A percentile compares a stretch with the other conserved stretches of the same genome.
Evolutionary conservation across 352 stramenopile genomes (phyloP).

Genomic region (Phytophthora capsici): DNA sequence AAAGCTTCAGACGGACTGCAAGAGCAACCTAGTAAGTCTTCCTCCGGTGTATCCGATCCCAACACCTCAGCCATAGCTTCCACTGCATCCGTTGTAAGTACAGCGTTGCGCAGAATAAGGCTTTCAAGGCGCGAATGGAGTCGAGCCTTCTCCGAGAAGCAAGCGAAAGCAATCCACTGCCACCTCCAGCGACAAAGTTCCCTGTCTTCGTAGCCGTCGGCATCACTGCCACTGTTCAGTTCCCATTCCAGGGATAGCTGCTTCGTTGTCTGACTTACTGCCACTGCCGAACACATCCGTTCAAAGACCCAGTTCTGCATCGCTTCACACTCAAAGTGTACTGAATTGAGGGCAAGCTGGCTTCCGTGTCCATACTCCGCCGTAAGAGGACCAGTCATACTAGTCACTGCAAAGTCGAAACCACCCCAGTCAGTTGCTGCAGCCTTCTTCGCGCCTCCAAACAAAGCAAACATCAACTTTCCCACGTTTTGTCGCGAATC

Average conservation of each 20-base stretch:
- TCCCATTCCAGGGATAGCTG: constrained; percentile 27
- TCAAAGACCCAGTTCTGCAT: constrained; percentile 37
- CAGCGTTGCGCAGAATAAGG: constrained; percentile 24
- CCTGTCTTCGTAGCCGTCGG: constrained; percentile 13
- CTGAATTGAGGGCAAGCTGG: constrained; percentile 12
- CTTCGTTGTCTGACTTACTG: constrained; percentile 30
- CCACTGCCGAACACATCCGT: constrained; percentile 33
- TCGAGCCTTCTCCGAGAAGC: constrained; percentile 36
- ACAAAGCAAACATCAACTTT: constrained; percentile 20
- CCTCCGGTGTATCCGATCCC: constrained; percentile 25
- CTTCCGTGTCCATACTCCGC: constrained; percentile 17
- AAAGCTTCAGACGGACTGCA: neutral
- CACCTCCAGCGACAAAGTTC: constrained; percentile 28
- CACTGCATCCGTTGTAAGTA: constrained; percentile 26
- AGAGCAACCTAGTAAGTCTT: constrained; percentile 16
- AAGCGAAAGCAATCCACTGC: constrained; percentile 37
- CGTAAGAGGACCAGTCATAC: constrained; percentile 28
- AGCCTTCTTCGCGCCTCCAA: constrained; percentile 17
- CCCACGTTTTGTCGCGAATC: too few species aligned
- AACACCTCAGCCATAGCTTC: constrained; percentile 30
- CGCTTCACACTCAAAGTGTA: constrained; percentile 35
- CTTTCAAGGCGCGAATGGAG: constrained; percentile 30
- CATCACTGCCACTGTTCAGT: constrained; percentile 12
- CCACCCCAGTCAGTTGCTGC: constrained; percentile 2
- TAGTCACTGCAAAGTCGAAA: constrained; percentile 21